Percentiles rank a stretch among this genome's conserved stretches.
phyloP scores from a whole-genome alignment of 192 early-diverging fungal species.

The Phlyctochytrium arcticum region DNA sequence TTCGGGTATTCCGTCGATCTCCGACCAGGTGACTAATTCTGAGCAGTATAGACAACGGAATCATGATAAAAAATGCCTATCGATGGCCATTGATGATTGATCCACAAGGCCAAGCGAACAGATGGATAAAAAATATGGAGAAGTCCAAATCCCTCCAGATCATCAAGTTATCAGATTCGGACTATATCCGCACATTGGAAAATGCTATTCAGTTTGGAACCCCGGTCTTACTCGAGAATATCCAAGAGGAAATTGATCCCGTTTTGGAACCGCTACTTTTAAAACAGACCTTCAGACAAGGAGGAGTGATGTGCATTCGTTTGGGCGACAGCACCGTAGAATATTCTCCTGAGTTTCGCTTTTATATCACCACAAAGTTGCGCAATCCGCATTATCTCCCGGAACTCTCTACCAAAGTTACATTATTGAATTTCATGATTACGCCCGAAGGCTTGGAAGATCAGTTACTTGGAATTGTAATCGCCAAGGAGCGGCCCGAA shows the following conservation, averaged over 20 bases:
- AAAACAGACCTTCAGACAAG: conserved; percentile 62
- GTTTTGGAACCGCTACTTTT: conserved; percentile 56
- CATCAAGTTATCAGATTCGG: conserved; percentile 53
- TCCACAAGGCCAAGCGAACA: conserved; percentile 59
- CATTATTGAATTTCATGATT: conserved; percentile 61
- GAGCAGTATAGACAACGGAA: conserved; percentile 50
- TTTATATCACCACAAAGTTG: conserved; percentile 60
- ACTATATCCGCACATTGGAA: conserved; percentile 55
- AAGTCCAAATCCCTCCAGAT: conserved; percentile 51
- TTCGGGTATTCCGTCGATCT: not conserved
- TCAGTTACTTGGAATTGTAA: conserved; percentile 60
- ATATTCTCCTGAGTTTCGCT: conserved; percentile 59
- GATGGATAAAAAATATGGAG: conserved; percentile 63
- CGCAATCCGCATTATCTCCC: conserved; percentile 60
- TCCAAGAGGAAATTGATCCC: conserved; percentile 54
- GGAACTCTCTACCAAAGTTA: conserved; percentile 58
- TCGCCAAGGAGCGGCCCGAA: conserved; percentile 60
- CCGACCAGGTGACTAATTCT: not conserved
- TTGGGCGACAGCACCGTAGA: conserved; percentile 55
- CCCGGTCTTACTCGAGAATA: conserved; percentile 55
- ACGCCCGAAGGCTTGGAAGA: conserved; percentile 62
- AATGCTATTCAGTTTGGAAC: conserved; percentile 63
- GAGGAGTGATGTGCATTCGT: conserved; percentile 57
- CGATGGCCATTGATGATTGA: conserved; percentile 63
- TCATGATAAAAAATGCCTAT: conserved; percentile 52